A percentile compares a stretch with the other conserved stretches of the same genome.
phyloP scores from a whole-genome alignment of 371 early-diverging fungal genomes.

The Funneliformis caledonium region DNA sequence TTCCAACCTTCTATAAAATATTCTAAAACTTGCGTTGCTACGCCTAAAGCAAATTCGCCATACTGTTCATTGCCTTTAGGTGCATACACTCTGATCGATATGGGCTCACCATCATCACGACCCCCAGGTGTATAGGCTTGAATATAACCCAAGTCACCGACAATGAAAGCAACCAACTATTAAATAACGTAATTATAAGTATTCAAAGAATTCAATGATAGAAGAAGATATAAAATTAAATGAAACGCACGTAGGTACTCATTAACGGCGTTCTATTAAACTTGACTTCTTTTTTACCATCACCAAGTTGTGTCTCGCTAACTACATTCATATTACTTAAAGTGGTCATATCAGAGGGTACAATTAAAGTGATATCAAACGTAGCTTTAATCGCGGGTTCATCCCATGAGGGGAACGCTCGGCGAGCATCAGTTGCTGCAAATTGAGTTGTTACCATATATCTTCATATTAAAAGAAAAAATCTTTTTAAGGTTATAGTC shows the following conservation, averaged over 20 bases:
- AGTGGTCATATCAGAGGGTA: conserved; percentile 68
- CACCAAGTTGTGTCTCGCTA: conserved; percentile 46
- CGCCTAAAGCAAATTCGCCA: conserved; percentile 81
- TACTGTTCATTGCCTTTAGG: conserved; percentile 66
- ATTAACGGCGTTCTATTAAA: conserved; percentile 88
- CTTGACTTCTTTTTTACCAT: conserved; percentile 56
- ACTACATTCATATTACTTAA: conserved; percentile 87
- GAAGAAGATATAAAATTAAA: not conserved
- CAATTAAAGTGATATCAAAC: conserved; percentile 80
- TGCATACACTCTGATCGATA: conserved; percentile 81
- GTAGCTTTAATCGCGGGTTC: conserved; percentile 92
- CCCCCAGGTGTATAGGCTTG: conserved; percentile 73
- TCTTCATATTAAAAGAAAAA: conserved; percentile 36
- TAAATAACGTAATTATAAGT: not conserved
- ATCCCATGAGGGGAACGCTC: conserved; percentile 93
- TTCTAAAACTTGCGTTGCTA: conserved; percentile 74
- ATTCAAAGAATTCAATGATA: not conserved
- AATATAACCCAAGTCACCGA: conserved; percentile 90
- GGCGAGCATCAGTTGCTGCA: conserved; percentile 90
- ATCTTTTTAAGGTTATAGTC: not conserved
- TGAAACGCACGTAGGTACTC: conserved; percentile 79
- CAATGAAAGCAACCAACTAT: conserved; percentile 84
- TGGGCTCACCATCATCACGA: conserved; percentile 61
- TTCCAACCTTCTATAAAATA: conserved; percentile 63
- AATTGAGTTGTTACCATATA: conserved; percentile 88